Evolutionary conservation across 2,329 filamentous ascomycete species (phyloP).

Genomic region (Claviceps spartinae): DNA sequence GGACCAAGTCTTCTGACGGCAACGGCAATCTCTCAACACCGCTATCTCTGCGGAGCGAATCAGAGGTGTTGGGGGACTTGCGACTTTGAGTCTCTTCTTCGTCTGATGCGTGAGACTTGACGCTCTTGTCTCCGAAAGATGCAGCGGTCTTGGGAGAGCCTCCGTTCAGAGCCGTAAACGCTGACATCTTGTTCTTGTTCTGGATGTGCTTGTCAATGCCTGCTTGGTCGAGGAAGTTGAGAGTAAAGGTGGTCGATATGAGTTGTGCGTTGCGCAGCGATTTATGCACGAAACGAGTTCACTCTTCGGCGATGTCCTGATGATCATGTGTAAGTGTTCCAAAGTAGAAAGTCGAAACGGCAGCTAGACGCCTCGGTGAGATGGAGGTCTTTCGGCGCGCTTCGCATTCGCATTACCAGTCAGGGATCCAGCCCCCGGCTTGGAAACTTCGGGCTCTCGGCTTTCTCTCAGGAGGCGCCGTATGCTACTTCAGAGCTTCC

Average conservation of each 20-base stretch:
- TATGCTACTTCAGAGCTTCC: neutral
- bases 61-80: slow-evolving; percentile 12
- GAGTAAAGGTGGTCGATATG: neutral
- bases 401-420: neutral
- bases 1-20: slow-evolving; percentile 26
- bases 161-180: slow-evolving; percentile 40
- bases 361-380: slow-evolving; percentile 5
- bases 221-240: neutral
- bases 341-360: neutral
- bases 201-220: neutral
- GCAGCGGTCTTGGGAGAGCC: slow-evolving; percentile 31
- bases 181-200: slow-evolving; percentile 25
- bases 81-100: slow-evolving; percentile 4
- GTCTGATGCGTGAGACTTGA: slow-evolving; percentile 9
- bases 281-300: neutral
- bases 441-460: neutral
- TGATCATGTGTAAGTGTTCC: neutral
- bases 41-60: slow-evolving; percentile 23
- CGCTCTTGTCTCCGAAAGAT: slow-evolving; percentile 16
- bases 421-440: slow-evolving; percentile 6
- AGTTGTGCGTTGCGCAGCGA: neutral
- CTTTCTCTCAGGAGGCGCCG: neutral
- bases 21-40: slow-evolving; percentile 31
- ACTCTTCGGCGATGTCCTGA: neutral
- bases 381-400: slow-evolving; percentile 3